Conservation (phyloP, 2,329 filamentous ascomycete genomes). For the Balansia obtecta region DNA sequence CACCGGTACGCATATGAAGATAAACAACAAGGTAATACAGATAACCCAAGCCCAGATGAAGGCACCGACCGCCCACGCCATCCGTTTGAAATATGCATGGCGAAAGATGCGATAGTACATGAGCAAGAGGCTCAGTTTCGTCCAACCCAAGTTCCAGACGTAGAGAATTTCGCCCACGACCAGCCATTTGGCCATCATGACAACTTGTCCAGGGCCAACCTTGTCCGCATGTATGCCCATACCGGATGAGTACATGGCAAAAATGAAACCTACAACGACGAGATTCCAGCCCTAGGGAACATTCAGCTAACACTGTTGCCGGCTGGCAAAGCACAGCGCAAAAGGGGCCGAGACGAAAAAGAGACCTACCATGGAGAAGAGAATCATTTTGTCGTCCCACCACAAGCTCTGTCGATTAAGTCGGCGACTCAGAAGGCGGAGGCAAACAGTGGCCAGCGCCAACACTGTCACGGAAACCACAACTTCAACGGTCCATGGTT, state of each 20-base stretch:
- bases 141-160: conserved; percentile 33
- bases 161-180: conserved; percentile 35
- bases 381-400: conserved; percentile 37
- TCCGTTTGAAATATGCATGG: conserved; percentile 28
- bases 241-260: conserved; percentile 31
- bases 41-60: conserved; percentile 36
- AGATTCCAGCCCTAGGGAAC: conserved; percentile 25
- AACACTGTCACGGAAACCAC: conserved; percentile 27
- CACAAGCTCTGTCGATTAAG: conserved; percentile 28
- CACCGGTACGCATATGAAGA: conserved; percentile 40
- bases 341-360: neutral
- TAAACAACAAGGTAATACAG: conserved; percentile 33
- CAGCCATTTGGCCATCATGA: conserved; percentile 33
- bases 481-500: conserved; percentile 28
- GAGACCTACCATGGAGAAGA: conserved; percentile 31
- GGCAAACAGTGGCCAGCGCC: conserved; percentile 22
- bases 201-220: conserved; percentile 22
- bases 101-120: conserved; percentile 43
- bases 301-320: neutral
- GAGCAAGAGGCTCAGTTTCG: conserved; percentile 36
- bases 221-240: conserved; percentile 34
- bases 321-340: neutral
- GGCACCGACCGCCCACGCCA: conserved; percentile 25
- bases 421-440: conserved; percentile 28
- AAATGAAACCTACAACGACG: conserved; percentile 32